Evolutionary conservation across 2,329 filamentous ascomycete genomes (phyloP).

Genomic region (Geosmithia flava): DNA sequence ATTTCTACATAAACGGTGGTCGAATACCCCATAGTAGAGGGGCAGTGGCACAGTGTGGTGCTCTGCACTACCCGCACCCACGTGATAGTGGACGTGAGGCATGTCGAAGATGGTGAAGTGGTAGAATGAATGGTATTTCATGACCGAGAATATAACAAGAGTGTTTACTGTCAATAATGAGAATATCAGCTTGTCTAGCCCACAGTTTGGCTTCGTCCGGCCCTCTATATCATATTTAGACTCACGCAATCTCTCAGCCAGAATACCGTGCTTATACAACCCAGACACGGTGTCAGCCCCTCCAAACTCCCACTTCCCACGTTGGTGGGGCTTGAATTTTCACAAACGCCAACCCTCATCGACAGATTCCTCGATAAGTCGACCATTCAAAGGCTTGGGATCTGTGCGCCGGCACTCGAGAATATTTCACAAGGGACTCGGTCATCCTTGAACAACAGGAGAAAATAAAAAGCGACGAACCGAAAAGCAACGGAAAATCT

Average conservation of each 20-base stretch:
- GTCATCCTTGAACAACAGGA: no score
- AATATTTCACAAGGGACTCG: no score
- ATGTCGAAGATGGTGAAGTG: not conserved
- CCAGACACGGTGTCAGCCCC: constrained; percentile 7
- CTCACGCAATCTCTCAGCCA: not conserved
- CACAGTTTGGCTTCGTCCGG: not conserved
- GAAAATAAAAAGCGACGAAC: no score
- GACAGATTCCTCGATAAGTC: constrained; percentile 2
- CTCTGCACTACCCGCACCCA: not conserved
- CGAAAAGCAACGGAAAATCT: no score
- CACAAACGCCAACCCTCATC: constrained; percentile 16
- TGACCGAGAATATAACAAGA: not conserved
- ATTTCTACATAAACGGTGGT: no score
- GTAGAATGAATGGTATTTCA: not conserved
- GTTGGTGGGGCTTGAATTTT: constrained; percentile 28
- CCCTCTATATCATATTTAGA: not conserved
- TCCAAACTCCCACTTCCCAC: constrained; percentile 17
- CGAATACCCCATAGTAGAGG: not conserved
- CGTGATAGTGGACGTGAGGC: not conserved
- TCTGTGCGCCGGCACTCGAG: not conserved
- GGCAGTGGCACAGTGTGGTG: not conserved
- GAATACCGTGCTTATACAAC: not conserved
- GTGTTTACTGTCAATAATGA: not conserved
- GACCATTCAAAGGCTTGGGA: not conserved
- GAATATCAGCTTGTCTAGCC: not conserved